Conservation (phyloP, 768 basidiomycete species). For the Phanerodontia chrysosporium region DNA sequence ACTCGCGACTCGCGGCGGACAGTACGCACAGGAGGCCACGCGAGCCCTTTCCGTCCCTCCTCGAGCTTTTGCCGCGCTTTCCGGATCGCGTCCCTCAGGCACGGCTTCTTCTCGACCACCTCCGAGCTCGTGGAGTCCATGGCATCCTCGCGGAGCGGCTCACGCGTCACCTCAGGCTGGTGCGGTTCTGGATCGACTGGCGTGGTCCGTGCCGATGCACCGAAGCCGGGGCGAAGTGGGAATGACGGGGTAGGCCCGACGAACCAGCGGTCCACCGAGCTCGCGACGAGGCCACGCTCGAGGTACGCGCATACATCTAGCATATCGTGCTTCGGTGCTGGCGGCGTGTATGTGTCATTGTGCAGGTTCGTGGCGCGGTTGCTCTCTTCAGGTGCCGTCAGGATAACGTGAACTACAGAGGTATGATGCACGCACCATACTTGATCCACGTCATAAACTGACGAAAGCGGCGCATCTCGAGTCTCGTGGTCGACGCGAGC, state of each 20-base stretch:
- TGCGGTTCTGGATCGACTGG: slow-evolving; percentile 19
- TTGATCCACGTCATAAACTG: slow-evolving; percentile 79
- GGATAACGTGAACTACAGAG: neutral
- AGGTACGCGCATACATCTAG: slow-evolving; percentile 81
- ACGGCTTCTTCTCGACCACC: slow-evolving; percentile 29
- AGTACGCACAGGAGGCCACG: slow-evolving; percentile 50
- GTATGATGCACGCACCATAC: slow-evolving; percentile 48
- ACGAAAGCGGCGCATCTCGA: slow-evolving; percentile 67
- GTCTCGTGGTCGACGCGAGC: slow-evolving; percentile 63
- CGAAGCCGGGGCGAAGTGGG: slow-evolving; percentile 46
- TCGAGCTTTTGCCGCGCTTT: neutral
- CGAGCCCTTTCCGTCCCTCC: slow-evolving; percentile 27
- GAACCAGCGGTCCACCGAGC: slow-evolving; percentile 79
- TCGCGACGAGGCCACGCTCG: slow-evolving; percentile 61
- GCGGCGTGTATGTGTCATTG: slow-evolving; percentile 40
- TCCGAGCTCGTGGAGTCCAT: too few species aligned
- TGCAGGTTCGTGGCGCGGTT: neutral
- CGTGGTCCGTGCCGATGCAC: slow-evolving; percentile 32
- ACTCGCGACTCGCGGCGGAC: neutral
- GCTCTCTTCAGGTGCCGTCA: too few species aligned
- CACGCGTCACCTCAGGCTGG: neutral
- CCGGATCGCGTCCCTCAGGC: neutral
- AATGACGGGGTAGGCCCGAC: slow-evolving; percentile 56
- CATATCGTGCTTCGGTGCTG: slow-evolving; percentile 59
- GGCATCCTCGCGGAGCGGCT: slow-evolving; percentile 40